Percentiles rank a stretch among this genome's conserved stretches.
Evolutionary conservation across 2,329 filamentous ascomycete genomes (phyloP).

Genomic region (Ustilaginoidea virens): DNA sequence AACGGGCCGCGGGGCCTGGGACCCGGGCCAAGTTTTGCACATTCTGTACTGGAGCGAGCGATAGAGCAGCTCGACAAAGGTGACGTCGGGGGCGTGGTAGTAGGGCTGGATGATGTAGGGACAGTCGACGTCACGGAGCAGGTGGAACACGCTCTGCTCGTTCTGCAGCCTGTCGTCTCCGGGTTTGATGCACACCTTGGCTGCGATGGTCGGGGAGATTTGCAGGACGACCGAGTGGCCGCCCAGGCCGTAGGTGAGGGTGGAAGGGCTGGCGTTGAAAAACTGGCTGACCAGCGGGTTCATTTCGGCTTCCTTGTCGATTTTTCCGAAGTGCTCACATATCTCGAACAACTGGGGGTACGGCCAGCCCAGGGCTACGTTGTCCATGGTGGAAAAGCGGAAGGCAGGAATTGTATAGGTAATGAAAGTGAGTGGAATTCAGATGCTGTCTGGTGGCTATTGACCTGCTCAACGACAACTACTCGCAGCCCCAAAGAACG

Average conservation of each 20-base stretch:
- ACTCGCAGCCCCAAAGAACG: too few species aligned
- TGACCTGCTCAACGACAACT: too few species aligned
- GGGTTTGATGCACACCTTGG: conserved; percentile 7
- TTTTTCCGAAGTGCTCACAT: too few species aligned
- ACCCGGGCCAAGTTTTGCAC: conserved; percentile 2
- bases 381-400: too few species aligned
- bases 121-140: conserved; percentile 5
- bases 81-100: conserved; percentile 5
- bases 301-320: too few species aligned
- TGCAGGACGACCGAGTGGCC: conserved; percentile 8
- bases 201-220: conserved; percentile 7
- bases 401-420: too few species aligned
- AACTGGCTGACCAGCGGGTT: too few species aligned
- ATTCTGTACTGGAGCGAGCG: conserved; percentile 7
- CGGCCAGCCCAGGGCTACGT: too few species aligned
- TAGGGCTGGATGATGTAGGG: conserved; percentile 6
- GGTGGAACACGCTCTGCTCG: conserved; percentile 7
- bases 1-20: conserved; percentile 2
- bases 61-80: conserved; percentile 7
- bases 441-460: too few species aligned
- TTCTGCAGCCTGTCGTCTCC: conserved; percentile 6
- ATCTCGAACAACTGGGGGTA: too few species aligned
- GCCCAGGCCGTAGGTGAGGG: conserved; percentile 5
- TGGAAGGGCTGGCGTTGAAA: too few species aligned
- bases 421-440: too few species aligned